These are phyloP conservation scores for Jacaranda copaia DNA, from an alignment of 257 asterid species.

Conservation along the genomic window DNA sequence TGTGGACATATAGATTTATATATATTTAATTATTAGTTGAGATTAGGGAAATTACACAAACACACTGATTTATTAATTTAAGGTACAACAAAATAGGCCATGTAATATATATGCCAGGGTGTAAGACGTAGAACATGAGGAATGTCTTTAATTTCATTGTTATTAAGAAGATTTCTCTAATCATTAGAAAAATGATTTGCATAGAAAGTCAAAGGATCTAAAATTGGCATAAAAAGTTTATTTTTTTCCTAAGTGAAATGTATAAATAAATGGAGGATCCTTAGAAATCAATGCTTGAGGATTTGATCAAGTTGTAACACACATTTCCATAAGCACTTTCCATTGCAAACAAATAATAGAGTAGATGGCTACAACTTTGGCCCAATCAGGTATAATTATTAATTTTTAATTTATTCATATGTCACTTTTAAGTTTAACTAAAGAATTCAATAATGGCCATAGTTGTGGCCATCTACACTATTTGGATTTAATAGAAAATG, in stretches of 20 bases:
- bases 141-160: constrained; percentile 19
- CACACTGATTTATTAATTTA: not conserved
- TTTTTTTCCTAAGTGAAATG: not conserved
- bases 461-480: not conserved
- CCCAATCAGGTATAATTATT: not conserved
- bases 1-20: too few relatives aligned
- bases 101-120: constrained; percentile 24
- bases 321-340: constrained; percentile 31
- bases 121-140: constrained; percentile 11
- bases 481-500: not conserved
- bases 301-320: constrained; percentile 40
- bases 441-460: not conserved
- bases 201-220: constrained; percentile 16
- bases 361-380: constrained; percentile 2
- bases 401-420: not conserved
- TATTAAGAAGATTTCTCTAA: not conserved
- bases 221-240: too few relatives aligned
- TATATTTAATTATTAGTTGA: not conserved
- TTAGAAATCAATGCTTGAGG: constrained; percentile 23
- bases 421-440: not conserved
- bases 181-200: not conserved
- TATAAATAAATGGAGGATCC: constrained; percentile 21
- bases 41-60: not conserved
- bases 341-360: not conserved
- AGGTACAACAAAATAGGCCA: constrained; percentile 16